Evolutionary conservation across 305 asterid genomes (phyloP).

Genomic region (Rubia tinctorum): DNA sequence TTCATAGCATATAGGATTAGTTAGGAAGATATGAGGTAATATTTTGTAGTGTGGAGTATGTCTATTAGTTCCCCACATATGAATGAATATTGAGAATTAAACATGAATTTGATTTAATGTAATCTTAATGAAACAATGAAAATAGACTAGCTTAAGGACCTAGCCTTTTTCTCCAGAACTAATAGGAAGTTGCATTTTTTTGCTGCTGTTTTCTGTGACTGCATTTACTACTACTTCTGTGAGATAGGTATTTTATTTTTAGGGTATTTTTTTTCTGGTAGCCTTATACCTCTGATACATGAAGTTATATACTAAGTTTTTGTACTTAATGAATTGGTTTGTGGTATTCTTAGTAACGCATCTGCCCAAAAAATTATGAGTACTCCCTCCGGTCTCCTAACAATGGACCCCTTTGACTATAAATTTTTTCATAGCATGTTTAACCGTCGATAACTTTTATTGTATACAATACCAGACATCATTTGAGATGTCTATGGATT

Average conservation of each 20-base stretch:
- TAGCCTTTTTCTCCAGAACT: background rate
- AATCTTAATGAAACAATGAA: no score
- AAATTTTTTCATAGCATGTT: no score
- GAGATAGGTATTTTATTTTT: background rate
- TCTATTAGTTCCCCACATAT: background rate
- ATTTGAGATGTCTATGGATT: no score
- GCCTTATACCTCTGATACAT: background rate
- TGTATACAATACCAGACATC: no score
- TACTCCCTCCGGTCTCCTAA: no score
- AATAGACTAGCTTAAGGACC: background rate
- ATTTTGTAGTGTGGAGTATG: background rate
- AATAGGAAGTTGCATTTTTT: background rate
- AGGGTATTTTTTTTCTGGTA: background rate
- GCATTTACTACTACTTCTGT: background rate
- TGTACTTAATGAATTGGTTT: background rate
- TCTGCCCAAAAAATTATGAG: background rate
- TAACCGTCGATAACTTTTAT: no score
- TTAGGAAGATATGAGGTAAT: background rate
- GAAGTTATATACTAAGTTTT: background rate
- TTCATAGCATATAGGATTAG: background rate
- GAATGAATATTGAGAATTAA: background rate
- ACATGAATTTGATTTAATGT: background rate
- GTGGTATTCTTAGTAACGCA: background rate
- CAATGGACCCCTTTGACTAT: no score
- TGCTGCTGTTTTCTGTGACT: background rate